Conservation (phyloP, 345 rosid species). For the Hibiscus trionum region DNA sequence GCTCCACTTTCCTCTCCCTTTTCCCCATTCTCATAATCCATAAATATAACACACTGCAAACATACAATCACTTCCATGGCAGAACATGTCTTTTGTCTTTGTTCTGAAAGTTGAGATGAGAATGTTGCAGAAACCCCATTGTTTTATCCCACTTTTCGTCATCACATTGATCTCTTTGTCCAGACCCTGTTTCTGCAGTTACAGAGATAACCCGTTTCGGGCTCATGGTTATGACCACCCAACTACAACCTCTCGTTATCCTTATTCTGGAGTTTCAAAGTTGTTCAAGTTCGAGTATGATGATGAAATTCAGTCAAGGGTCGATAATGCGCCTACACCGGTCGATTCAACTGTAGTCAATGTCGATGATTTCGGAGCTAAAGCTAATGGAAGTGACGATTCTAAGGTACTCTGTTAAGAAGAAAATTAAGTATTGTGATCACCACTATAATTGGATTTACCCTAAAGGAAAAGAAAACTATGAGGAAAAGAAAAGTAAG, state of each 20-base stretch:
- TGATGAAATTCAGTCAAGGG: not conserved
- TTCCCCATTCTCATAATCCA: too few relatives aligned
- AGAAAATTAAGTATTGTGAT: too few relatives aligned
- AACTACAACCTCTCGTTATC: not conserved
- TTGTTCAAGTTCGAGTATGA: not conserved
- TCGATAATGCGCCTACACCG: not conserved
- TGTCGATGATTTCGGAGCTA: slow-evolving; percentile 50
- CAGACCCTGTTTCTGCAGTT: slow-evolving; percentile 9
- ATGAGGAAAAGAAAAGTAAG: too few relatives aligned
- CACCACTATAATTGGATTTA: too few relatives aligned
- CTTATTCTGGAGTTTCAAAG: too few relatives aligned
- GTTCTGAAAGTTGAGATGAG: not conserved
- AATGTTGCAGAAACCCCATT: slow-evolving; percentile 16
- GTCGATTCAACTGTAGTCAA: slow-evolving; percentile 21
- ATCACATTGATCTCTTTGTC: not conserved
- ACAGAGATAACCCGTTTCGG: not conserved
- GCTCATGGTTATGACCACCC: not conserved
- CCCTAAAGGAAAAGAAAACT: too few relatives aligned
- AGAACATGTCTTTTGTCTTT: not conserved
- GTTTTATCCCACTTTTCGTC: not conserved
- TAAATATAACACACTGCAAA: too few relatives aligned
- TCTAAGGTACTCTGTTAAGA: slow-evolving; percentile 29
- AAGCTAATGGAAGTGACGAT: slow-evolving; percentile 48
- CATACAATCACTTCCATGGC: not conserved
- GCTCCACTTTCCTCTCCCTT: not conserved